Percentiles rank a stretch among this genome's conserved stretches.
phyloP scores from a whole-genome alignment of 805 yeast species.

The Sugiyamaella mastotermitis region DNA sequence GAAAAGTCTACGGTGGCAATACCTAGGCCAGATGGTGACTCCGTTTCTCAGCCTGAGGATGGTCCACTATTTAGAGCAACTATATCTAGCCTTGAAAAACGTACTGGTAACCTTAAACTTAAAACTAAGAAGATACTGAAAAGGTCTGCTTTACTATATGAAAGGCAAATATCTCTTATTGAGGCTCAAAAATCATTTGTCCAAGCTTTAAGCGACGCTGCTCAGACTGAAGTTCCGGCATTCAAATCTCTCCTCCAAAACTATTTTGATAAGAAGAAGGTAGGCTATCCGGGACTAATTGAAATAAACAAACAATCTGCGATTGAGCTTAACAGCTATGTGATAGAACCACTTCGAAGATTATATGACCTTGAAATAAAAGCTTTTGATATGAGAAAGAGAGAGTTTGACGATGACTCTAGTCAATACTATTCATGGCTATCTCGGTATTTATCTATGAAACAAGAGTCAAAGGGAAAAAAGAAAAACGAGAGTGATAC shows the following conservation, averaged over 20 bases:
- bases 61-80: slow-evolving; percentile 41
- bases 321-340: slow-evolving; percentile 27
- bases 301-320: slow-evolving; percentile 18
- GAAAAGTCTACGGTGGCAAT: slow-evolving; percentile 16
- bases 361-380: slow-evolving; percentile 38
- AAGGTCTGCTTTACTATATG: slow-evolving; percentile 28
- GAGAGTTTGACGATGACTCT: slow-evolving; percentile 41
- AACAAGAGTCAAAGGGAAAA: slow-evolving; percentile 27
- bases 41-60: slow-evolving; percentile 34
- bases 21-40: slow-evolving; percentile 26
- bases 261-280: slow-evolving; percentile 25
- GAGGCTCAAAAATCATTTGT: slow-evolving; percentile 32
- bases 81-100: slow-evolving; percentile 33
- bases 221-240: slow-evolving; percentile 28
- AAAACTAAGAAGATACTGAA: slow-evolving; percentile 33
- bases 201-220: slow-evolving; percentile 28
- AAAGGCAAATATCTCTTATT: slow-evolving; percentile 27
- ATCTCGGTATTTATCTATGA: slow-evolving; percentile 35
- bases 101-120: slow-evolving; percentile 29
- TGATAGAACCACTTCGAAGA: slow-evolving; percentile 34
- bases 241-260: slow-evolving; percentile 28
- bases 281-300: slow-evolving; percentile 16
- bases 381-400: slow-evolving; percentile 33
- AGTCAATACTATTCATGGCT: slow-evolving; percentile 40
- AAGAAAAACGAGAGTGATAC: slow-evolving; percentile 31